Evolutionary conservation across 441 rosid genomes (phyloP).

Genomic region (Populus hybrid): DNA sequence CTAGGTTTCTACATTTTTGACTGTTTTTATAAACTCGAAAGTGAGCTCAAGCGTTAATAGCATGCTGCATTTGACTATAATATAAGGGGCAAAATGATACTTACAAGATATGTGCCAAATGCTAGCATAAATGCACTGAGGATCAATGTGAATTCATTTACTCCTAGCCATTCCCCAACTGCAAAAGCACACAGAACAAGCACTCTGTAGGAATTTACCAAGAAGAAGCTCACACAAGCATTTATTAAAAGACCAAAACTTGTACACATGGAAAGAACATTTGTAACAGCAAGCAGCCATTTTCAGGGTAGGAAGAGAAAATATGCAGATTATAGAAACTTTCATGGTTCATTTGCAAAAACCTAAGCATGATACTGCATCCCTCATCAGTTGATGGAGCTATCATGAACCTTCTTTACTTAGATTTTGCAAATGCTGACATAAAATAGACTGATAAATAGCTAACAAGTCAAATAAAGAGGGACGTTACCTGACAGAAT

Average conservation of each 20-base stretch:
- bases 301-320: background rate
- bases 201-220: background rate
- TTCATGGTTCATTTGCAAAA: no score
- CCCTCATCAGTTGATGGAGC: background rate
- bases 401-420: background rate
- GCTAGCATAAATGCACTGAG: slow-evolving; percentile 46
- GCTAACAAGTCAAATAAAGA: background rate
- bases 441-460: background rate
- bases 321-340: no score
- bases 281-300: background rate
- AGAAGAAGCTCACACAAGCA: background rate
- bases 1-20: background rate
- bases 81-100: slow-evolving; percentile 22
- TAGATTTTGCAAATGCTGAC: background rate
- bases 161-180: slow-evolving; percentile 64
- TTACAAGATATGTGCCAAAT: slow-evolving; percentile 68
- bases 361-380: background rate
- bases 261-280: background rate
- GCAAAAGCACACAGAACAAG: slow-evolving; percentile 17
- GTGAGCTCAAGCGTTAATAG: background rate
- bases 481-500: slow-evolving; percentile 46
- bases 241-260: background rate
- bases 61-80: background rate
- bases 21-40: background rate
- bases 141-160: slow-evolving; percentile 38